phyloP scores from a whole-genome alignment of 805 yeast species.

The Saccharomycopsis vini region DNA sequence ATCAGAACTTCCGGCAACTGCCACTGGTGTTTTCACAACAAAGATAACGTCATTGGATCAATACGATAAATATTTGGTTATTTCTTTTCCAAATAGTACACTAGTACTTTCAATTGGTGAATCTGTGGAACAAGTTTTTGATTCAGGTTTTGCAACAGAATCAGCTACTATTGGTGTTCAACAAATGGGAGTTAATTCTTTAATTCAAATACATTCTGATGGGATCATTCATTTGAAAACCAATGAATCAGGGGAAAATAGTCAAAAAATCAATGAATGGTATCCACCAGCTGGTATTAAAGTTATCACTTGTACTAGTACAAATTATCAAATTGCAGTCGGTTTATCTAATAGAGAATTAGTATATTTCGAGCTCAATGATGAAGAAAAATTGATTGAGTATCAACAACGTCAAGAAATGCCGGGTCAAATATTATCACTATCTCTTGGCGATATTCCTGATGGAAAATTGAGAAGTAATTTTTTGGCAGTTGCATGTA shows the following conservation, averaged over 20 bases:
- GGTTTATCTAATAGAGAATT: conserved; percentile 67
- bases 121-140: conserved; percentile 63
- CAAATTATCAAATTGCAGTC: conserved; percentile 58
- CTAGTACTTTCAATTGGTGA: conserved; percentile 72
- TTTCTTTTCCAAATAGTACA: conserved; percentile 59
- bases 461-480: conserved; percentile 40
- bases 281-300: conserved; percentile 69
- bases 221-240: conserved; percentile 55
- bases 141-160: conserved; percentile 48
- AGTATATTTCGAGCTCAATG: conserved; percentile 73
- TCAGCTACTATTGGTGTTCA: conserved; percentile 60
- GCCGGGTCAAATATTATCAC: conserved; percentile 37
- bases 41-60: conserved; percentile 35
- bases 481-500: conserved; percentile 60
- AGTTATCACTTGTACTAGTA: conserved; percentile 51
- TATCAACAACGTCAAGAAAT: conserved; percentile 54
- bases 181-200: conserved; percentile 52
- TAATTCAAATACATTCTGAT: conserved; percentile 64
- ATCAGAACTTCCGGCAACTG: conserved; percentile 62
- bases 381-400: conserved; percentile 58
- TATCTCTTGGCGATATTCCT: conserved; percentile 41
- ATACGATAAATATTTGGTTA: conserved; percentile 54
- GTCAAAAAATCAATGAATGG: conserved; percentile 53
- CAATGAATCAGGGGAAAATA: conserved; percentile 24
- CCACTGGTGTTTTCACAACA: conserved; percentile 59